Base-by-base conservation (phyloP, 805 yeast species). In the Kluyveromyces siamensis region DNA sequence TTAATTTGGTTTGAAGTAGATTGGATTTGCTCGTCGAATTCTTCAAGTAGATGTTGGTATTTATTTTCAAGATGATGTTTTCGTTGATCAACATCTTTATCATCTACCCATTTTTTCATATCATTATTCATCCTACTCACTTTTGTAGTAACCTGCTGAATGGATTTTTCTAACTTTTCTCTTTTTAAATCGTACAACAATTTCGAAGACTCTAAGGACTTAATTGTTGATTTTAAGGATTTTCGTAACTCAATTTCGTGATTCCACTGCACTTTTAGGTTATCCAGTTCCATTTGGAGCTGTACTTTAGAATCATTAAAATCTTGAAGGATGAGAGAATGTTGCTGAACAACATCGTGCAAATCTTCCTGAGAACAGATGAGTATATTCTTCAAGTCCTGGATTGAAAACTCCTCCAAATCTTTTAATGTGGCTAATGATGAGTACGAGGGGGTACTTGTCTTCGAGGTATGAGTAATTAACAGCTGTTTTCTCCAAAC, bases 361-460 rank as follows among this genome's bases (percentile, higher is more conserved):
- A 64, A 46, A 48, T 64, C 67, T 47, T 63, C 67, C 47, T 64
- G 68, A 1, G 67, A 57, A 47, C 65, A 61, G 5, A 62, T 59
- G 39, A 65, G 48, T 18, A 64, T 62, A 37, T 56, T 60, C 40
- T 65, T 63, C 52, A 64, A 50, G 48, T 64, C 67, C 3, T 58
- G 63, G 19, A 65, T 63, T 10, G 65, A 56, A 46, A 51, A 63
- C 37, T 54, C 43, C 30, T 63, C 66, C 46, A 64, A 44, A 47
- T 61, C 65, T 46, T 62, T 55, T 21, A 65, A 49, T 14, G 59
- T 53, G 7, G 64, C 60, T 33, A 64, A 45, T 36, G 52, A 55
- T 7, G 65, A 57, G 40, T 61, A 63, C 1, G 65, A 57, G 7
- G 65, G 61, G 8, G 50, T 49, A 2, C 52, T 49, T 19, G 51